Base-by-base conservation (phyloP, 2,329 filamentous ascomycete species). In the Apiospora rasikravindrae region DNA sequence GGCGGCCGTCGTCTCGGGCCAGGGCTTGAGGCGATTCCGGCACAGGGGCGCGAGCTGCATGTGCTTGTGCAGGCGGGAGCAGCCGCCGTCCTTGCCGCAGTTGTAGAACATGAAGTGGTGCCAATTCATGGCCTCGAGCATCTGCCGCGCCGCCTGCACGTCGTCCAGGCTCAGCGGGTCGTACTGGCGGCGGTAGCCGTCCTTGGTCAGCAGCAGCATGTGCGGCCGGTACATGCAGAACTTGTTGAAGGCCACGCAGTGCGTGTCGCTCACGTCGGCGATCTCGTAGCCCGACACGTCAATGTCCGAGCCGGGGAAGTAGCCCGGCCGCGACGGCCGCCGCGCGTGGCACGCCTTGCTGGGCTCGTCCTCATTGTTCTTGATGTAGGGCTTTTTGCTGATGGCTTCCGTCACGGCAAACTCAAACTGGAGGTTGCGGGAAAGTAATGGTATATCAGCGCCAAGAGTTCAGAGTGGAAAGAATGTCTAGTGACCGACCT, bases 61-160 rank as follows among this genome's bases (percentile, higher is more conserved):
- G 77, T 87, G 86, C 76, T 88, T 88, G 73, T 88, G 86, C 68
- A 83, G 75, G 13, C 86, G 76, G 70, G 84, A 86, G 70, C 84
- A 85, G 42, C 86, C 86, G 8, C 82, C 83, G 4, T 78, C 78
- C 51, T 81, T 79, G 0, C 82, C 82, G 76, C 86, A 86, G 74
- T 88, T 88, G 78, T 83, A 88, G 24, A 88, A 83, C 19, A 81
- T 77, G 71, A 84, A 81, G 72, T 84, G 80, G 7, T 81, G 76
- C 10, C 73, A 77, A 4, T 74, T 71, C 19, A 83, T 73, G 0
- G 73, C 69, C 4, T 74, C 73, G 24, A 86, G 70, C 1, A 83
- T 77, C 24, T 66, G 69, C 79, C 79, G 78, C 11, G 81, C 81
- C 2, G 83, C 85, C 0, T 74, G 73, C 29, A 88, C 73, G 71